These are phyloP conservation scores for Hymenoscyphus salicellus DNA, from an alignment of 2,329 filamentous ascomycete genomes.

Conservation along the genomic window DNA sequence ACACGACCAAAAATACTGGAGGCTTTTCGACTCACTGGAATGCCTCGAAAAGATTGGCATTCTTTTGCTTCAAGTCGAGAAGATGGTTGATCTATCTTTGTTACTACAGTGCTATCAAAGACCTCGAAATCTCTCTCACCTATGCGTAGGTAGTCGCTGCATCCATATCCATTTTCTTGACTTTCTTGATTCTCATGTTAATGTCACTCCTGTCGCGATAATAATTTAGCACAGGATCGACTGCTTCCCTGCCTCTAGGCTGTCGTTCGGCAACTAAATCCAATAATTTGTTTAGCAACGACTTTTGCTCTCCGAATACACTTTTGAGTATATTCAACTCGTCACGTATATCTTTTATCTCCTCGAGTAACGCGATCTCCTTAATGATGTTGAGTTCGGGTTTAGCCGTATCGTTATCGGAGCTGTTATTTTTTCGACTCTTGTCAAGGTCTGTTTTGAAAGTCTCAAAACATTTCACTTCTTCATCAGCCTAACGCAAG, in stretches of 20 bases:
- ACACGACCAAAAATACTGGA: background rate
- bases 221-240: conserved; percentile 4
- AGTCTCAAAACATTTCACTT: background rate
- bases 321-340: conserved; percentile 2
- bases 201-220: conserved; percentile 1
- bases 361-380: conserved; percentile 1
- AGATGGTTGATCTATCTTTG: conserved; percentile 5
- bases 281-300: background rate
- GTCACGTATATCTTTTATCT: conserved; percentile 8
- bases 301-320: background rate
- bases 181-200: conserved; percentile 3
- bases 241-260: background rate
- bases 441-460: background rate
- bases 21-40: background rate
- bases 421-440: background rate
- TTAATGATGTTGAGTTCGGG: background rate
- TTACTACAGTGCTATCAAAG: background rate
- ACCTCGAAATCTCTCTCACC: background rate
- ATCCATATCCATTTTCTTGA: conserved; percentile 2
- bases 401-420: background rate
- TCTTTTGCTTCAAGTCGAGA: conserved; percentile 7
- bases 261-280: background rate
- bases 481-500: background rate
- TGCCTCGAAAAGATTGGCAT: conserved; percentile 2
- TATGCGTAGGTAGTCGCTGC: background rate